These are phyloP conservation scores for Phylloporus rhodoxanthus DNA, from an alignment of 768 basidiomycete species.

Conservation along the genomic window DNA sequence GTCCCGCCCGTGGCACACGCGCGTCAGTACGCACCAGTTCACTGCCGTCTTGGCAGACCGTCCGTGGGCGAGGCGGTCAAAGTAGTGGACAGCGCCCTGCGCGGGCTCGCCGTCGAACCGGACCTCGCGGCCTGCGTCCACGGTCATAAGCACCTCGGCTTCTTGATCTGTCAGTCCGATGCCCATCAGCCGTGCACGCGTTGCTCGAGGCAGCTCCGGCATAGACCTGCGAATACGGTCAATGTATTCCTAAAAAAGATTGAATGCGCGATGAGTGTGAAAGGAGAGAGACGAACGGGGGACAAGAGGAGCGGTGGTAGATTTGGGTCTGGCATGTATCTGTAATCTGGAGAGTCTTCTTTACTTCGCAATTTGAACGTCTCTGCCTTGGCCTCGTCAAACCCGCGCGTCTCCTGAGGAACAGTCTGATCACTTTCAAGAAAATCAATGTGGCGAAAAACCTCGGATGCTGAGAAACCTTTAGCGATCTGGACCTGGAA, in stretches of 20 bases:
- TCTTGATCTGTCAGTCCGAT: constrained; percentile 59
- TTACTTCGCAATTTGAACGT: constrained; percentile 84
- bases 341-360: constrained; percentile 92
- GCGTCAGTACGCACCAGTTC: constrained; percentile 60
- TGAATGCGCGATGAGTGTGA: neutral
- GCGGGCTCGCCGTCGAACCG: constrained; percentile 52
- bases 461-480: constrained; percentile 63
- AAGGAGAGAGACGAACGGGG: constrained; percentile 32
- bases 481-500: neutral
- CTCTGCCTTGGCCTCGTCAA: constrained; percentile 73
- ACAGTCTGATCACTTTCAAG: constrained; percentile 43
- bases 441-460: constrained; percentile 67
- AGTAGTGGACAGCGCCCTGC: constrained; percentile 65
- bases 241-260: constrained; percentile 53
- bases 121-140: constrained; percentile 63
- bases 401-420: constrained; percentile 84
- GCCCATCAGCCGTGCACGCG: constrained; percentile 49
- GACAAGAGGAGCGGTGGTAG: constrained; percentile 66
- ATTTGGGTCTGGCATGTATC: constrained; percentile 98
- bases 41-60: constrained; percentile 66
- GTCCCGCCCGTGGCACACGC: neutral
- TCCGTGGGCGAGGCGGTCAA: constrained; percentile 56
- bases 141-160: constrained; percentile 64
- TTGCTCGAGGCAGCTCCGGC: constrained; percentile 73
- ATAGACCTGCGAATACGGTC: constrained; percentile 44